Evolutionary conservation across 768 basidiomycete genomes (phyloP), one percentile per base, ranked within the genome.

Genomic region (Naganishia friedmannii): DNA sequence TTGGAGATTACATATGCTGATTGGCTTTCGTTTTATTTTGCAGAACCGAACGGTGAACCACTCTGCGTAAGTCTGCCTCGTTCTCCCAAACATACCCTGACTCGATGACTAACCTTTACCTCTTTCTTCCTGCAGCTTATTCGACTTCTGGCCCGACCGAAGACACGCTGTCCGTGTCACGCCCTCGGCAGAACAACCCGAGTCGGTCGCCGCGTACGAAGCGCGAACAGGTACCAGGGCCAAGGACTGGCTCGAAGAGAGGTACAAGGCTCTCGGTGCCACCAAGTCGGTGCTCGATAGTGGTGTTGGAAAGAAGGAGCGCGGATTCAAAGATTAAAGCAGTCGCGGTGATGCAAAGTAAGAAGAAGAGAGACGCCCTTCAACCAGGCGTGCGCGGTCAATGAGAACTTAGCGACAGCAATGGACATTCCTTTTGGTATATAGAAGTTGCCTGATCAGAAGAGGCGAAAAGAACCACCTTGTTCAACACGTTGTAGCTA

Each of bases 81-180:
- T 37, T 12, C 12, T 37, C 6, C 34, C 34, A 12, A 3, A 46
- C 45, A 46, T 39, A 28, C 53, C n/a, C 29, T 54, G 9, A n/a
- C 53, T 5, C 8, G 34, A 2, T 48, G 34, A 31, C 54, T 32
- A 17, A 19, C 17, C 17, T 1, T 68, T 3, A 45, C 37, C 15
- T 56, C 3, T 34, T 34, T 5, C 29, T 17, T 34, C 12, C 28
- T 12, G 2, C 29, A 34, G 29, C 1, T 28, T 63, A 42, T 66
- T 70, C 68, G 70, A 60, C 48, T 58, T 58, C 58, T 67, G 72
- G 74, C 80, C 78, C 7, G 76, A 74, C 26, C 87, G 85, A 46
- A 86, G 91, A 34, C 91, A 92, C 77, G 91, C 89, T 17, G 83
- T 91, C 45, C 87, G 91, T 56, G 88, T 88, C 12, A 92, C 91